These are phyloP conservation scores for Casuarina equisetifolia DNA, from an alignment of 306 rosid genomes.

Conservation along the genomic window DNA sequence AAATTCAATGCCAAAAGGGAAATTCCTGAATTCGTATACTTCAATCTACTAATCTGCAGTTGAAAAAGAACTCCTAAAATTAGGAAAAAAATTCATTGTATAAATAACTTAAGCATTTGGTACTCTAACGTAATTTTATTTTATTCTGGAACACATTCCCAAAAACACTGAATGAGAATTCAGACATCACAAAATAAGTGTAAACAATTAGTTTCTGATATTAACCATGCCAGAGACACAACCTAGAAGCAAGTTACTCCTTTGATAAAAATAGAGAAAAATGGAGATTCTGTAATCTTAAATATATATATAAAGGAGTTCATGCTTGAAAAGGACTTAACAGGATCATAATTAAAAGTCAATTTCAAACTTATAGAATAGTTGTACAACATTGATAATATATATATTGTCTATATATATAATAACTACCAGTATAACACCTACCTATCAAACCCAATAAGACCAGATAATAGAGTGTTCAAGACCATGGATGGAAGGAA, in stretches of 20 bases:
- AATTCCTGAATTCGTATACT: slow-evolving; percentile 87
- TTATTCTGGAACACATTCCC: not conserved
- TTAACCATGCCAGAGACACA: too few species aligned
- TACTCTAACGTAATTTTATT: not conserved
- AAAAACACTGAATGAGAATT: not conserved
- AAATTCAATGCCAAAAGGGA: slow-evolving; percentile 90
- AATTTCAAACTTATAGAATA: not conserved
- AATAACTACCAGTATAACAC: not conserved
- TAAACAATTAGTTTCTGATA: too few species aligned
- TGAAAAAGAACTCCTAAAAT: not conserved
- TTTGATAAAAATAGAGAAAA: not conserved
- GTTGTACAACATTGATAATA: too few species aligned
- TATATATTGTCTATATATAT: not conserved
- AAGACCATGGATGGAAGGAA: not conserved
- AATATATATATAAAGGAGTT: not conserved
- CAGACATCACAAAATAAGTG: not conserved
- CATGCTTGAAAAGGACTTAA: not conserved
- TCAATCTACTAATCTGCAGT: slow-evolving; percentile 85
- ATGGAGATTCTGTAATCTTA: not conserved
- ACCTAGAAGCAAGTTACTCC: too few species aligned
- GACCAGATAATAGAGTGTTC: not conserved
- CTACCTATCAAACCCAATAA: not conserved
- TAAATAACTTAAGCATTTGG: not conserved
- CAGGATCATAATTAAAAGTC: not conserved
- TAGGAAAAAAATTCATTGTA: not conserved